phyloP scores from a whole-genome alignment of 208 protist genomes.

The Willaertia magna region DNA sequence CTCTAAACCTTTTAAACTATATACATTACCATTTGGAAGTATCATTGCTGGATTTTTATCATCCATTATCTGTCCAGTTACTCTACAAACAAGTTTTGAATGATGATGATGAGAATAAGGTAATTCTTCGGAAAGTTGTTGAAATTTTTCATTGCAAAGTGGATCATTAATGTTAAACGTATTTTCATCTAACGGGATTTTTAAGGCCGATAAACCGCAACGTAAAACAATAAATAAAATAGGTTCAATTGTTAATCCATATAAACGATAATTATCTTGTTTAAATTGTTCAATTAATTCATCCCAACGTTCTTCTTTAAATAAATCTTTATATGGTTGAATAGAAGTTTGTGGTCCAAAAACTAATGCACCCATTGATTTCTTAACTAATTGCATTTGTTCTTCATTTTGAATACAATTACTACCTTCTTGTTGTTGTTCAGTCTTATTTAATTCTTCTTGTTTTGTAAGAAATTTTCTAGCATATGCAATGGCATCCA shows the following conservation, averaged over 20 bases:
- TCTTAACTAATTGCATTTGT: neutral
- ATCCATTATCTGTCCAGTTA: slow-evolving; percentile 39
- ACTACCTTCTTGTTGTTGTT: neutral
- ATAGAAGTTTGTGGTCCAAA: slow-evolving; percentile 30
- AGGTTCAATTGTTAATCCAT: slow-evolving; percentile 18
- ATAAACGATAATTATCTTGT: slow-evolving; percentile 29
- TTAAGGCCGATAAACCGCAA: slow-evolving; percentile 36
- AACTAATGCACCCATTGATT: slow-evolving; percentile 29
- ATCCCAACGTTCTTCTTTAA: slow-evolving; percentile 23
- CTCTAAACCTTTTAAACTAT: slow-evolving; percentile 5
- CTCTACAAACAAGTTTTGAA: slow-evolving; percentile 39
- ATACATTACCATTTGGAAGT: slow-evolving; percentile 48
- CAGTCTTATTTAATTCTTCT: slow-evolving; percentile 2
- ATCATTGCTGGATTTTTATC: slow-evolving; percentile 48
- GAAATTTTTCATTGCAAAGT: slow-evolving; percentile 22
- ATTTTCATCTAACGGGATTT: slow-evolving; percentile 32
- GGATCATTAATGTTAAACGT: slow-evolving; percentile 30
- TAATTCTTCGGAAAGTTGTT: slow-evolving; percentile 21
- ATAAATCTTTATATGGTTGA: slow-evolving; percentile 21
- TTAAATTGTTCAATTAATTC: slow-evolving; percentile 32
- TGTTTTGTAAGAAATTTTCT: slow-evolving; percentile 26
- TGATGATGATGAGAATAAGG: slow-evolving; percentile 28
- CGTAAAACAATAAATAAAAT: slow-evolving; percentile 25
- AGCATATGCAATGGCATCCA: slow-evolving; percentile 29
- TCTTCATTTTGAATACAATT: neutral